Base-by-base conservation (phyloP, 2,329 filamentous ascomycete species). In the Elsinoe fawcettii region DNA sequence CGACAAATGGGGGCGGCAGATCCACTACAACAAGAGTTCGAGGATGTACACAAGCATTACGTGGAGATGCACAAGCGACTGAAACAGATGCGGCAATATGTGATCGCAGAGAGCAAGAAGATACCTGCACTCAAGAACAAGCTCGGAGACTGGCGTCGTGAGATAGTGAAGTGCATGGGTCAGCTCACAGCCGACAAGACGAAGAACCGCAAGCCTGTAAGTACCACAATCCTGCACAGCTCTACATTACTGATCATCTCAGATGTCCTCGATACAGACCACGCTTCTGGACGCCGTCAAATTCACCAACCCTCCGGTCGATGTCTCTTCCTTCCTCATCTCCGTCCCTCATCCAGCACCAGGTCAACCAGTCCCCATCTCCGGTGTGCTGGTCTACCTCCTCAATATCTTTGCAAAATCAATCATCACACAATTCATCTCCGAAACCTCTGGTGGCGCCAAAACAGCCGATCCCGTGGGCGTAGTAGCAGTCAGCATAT, bases 321-420 rank as follows among this genome's bases (percentile, higher is more conserved):
- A 70, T 59, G 59, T 68, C 9, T 62, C 65, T 30, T 54, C 63
- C 60, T 68, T 68, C 68, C 44, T 70, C 66, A 74, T 81, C 22
- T 71, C 73, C 34, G 54, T 56, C n/a, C 54, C 54, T 5, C 74
- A 74, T 1, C 70, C 74, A 32, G 49, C 68, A n/a, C 65, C 71
- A 14, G 70, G 80, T 77, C 60, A 63, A 23, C 60, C 20, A 74
- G 78, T 63, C 11, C 61, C 25, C 18, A 71, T 87, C 20, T 85
- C 87, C 0, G 78, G 80, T 1, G 71, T 88, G 5, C 81, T 88
- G 61, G 73, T 95, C 23, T 95, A 90, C 67, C 77, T 89, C 1
- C 76, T 95, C 58, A 90, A 88, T 64, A 83, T 87, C 53, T 85
- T 91, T 61, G 77, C 85, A 63, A 95, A 95, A 70, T 77, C 77